Base-by-base conservation (phyloP, 2,329 filamentous ascomycete species). In the Apiospora rasikravindrae region DNA sequence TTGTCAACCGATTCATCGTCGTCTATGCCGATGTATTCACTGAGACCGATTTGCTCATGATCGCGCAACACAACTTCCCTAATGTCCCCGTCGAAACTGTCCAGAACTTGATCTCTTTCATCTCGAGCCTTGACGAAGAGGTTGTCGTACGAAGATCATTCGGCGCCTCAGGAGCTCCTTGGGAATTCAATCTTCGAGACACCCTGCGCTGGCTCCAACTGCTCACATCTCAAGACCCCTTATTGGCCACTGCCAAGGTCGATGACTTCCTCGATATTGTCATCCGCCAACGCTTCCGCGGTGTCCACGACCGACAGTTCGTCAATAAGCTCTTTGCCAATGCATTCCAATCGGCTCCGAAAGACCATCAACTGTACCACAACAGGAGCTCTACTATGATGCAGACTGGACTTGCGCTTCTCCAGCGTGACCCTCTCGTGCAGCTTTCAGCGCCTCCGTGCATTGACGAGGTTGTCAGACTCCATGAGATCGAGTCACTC, bases 1-100 rank as follows among this genome's bases (percentile, higher is more conserved):
- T 99, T 78, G 96, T 99, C 74, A 98, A 99, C 81, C 93, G 97
- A 66, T 99, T 99, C 81, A 96, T 97, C 49, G 96, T 99, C 24
- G 97, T 99, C 0, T 98, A 98, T 82, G 95, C 96, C 72, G 96
- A 99, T 79, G 89, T 95, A 5, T 96, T 99, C 80, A 92, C 89
- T 22, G 87, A 92, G 37, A 88, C 94, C 44, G 96, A 99, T 84
- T 83, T 99, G 73, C 88, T 92, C 73, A 85, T 93, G 67, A 98
- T 99, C 74, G 97, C 95, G 67, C 86, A 88, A 37, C 93, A 92
- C 76, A 90, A 93, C 73, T 98, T 94, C 78, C 91, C 94, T 0
- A 80, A 83, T 1, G 87, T 95, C 29, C 82, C 89, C 0, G 76
- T 83, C 0, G 83, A 88, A 0, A 88, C 90, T 42, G 89, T 95